A percentile compares a stretch with the other conserved stretches of the same genome.
Conservation (phyloP, 129 eudicot genomes). For the Lactuca saligna region DNA sequence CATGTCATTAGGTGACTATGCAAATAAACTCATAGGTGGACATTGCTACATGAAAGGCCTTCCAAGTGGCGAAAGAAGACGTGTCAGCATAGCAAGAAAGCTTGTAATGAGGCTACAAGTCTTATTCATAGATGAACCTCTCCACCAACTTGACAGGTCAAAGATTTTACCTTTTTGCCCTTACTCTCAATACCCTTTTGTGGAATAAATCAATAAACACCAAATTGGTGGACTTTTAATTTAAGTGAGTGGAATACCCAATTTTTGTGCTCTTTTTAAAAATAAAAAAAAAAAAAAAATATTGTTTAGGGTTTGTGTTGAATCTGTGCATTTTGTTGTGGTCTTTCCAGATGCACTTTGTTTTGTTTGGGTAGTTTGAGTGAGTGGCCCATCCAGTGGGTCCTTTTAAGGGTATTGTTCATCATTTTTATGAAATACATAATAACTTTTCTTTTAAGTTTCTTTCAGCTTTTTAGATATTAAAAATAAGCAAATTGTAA, state of each 20-base stretch:
- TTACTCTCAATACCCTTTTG: background rate
- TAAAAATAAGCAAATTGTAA: too few species aligned
- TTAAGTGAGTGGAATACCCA: too few species aligned
- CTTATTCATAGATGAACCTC: conserved; percentile 93
- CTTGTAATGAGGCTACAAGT: conserved; percentile 85
- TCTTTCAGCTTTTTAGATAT: background rate
- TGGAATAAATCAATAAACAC: background rate
- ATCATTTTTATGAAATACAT: background rate
- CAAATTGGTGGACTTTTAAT: too few species aligned
- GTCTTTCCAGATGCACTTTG: too few species aligned
- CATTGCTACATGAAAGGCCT: conserved; percentile 90
- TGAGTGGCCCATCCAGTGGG: too few species aligned
- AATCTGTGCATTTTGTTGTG: too few species aligned
- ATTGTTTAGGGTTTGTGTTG: too few species aligned
- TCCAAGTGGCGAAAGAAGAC: conserved; percentile 87
- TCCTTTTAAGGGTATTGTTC: too few species aligned
- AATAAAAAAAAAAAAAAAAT: too few species aligned
- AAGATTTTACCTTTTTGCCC: conserved; percentile 3
- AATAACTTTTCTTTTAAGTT: conserved; percentile 9
- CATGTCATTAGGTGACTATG: conserved; percentile 88
- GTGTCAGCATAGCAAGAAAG: conserved; percentile 90
- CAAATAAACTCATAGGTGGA: conserved; percentile 88
- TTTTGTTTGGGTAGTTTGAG: too few species aligned
- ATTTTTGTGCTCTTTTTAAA: too few species aligned
- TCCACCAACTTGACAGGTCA: conserved; percentile 91